These are phyloP conservation scores for Arachis stenosperma DNA, from an alignment of 306 rosid species.

Conservation along the genomic window DNA sequence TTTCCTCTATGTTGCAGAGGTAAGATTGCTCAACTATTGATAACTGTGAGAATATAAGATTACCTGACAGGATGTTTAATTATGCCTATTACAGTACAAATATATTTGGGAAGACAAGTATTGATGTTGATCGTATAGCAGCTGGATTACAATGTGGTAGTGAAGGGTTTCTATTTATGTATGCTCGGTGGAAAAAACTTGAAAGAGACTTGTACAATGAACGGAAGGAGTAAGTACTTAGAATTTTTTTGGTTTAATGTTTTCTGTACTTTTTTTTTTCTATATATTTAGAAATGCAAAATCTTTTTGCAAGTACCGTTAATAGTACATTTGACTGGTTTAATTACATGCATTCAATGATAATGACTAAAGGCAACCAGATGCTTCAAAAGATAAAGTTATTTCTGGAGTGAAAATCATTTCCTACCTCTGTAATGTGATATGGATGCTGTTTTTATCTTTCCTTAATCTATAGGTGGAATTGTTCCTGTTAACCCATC, in stretches of 20 bases:
- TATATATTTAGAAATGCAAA: not conserved
- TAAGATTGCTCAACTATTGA: conserved; percentile 40
- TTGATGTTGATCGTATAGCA: conserved; percentile 91
- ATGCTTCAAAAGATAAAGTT: conserved; percentile 10
- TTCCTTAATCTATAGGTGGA: conserved; percentile 12
- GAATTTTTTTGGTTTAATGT: conserved; percentile 28
- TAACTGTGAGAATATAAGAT: too few species aligned
- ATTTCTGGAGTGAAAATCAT: conserved; percentile 22
- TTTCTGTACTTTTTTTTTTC: conserved; percentile 1
- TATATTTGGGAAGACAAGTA: conserved; percentile 78
- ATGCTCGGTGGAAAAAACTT: conserved; percentile 97
- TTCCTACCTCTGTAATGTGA: not conserved
- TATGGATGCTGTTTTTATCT: conserved; percentile 9
- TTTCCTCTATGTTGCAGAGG: conserved; percentile 98
- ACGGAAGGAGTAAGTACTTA: conserved; percentile 78
- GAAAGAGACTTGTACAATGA: conserved; percentile 90
- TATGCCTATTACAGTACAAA: too few species aligned
- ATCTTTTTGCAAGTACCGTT: conserved; percentile 25
- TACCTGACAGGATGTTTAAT: too few species aligned
- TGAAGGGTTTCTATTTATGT: conserved; percentile 95
- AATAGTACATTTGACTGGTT: not conserved
- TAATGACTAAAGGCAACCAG: not conserved
- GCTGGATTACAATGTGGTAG: conserved; percentile 98
- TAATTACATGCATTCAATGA: conserved; percentile 1
- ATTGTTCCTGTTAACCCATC: conserved; percentile 3